A percentile compares a stretch with the other conserved stretches of the same genome.
These are phyloP conservation scores for Pyricularia pennisetigena DNA, from an alignment of 2,329 filamentous ascomycete species.

Conservation along the genomic window DNA sequence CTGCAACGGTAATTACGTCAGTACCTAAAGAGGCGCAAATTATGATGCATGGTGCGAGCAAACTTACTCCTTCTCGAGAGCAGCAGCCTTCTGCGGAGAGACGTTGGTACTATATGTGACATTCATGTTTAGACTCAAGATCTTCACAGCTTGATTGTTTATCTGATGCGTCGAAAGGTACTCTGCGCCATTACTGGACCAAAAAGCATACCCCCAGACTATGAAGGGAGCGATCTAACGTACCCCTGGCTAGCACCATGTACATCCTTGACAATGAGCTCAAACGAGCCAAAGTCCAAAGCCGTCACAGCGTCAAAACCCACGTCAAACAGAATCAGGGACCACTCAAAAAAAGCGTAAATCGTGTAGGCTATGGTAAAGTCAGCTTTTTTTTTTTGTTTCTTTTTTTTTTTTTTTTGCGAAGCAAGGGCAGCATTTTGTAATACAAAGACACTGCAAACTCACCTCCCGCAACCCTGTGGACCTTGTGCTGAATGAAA, in stretches of 20 bases:
- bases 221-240: slow-evolving; percentile 76
- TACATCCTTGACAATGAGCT: slow-evolving; percentile 79
- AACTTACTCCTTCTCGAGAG: slow-evolving; percentile 52
- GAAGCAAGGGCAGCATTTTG: not conserved
- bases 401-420: no score
- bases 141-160: slow-evolving; percentile 17
- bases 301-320: slow-evolving; percentile 93
- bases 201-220: slow-evolving; percentile 10
- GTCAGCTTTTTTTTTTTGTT: no score
- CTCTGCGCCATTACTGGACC: not conserved
- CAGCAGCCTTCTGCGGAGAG: slow-evolving; percentile 35
- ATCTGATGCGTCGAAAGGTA: slow-evolving; percentile 14
- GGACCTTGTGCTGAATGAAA: slow-evolving; percentile 98
- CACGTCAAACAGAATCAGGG: slow-evolving; percentile 88
- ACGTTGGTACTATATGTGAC: slow-evolving; percentile 32
- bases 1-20: not conserved
- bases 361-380: slow-evolving; percentile 77
- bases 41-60: not conserved
- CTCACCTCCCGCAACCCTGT: slow-evolving; percentile 85
- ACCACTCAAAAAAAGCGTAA: slow-evolving; percentile 98
- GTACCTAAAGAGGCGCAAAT: not conserved
- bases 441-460: slow-evolving; percentile 5
- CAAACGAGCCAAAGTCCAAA: slow-evolving; percentile 82
- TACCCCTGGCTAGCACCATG: slow-evolving; percentile 96
- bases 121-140: slow-evolving; percentile 20